These are phyloP conservation scores for Parmelia sp. DNA, from an alignment of 495 filamentous ascomycete species.

Conservation along the genomic window DNA sequence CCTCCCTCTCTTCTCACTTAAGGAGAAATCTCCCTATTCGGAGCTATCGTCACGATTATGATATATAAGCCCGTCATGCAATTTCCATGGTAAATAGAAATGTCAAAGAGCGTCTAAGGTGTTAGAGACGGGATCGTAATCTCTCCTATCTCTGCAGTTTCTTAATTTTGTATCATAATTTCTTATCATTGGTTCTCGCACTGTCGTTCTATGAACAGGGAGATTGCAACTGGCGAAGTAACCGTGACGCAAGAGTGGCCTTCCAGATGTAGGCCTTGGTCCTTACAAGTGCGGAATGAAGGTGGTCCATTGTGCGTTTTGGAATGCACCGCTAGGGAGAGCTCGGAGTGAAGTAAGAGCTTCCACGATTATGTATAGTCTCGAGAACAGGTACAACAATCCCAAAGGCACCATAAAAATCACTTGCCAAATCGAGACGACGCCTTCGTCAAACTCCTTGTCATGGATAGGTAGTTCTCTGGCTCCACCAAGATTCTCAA, in stretches of 20 bases:
- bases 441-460: background rate
- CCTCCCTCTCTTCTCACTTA: no score
- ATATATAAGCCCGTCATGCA: no score
- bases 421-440: background rate
- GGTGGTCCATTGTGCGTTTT: background rate
- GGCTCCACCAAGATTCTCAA: conserved; percentile 1
- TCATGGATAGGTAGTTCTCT: background rate
- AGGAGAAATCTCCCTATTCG: no score
- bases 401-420: background rate
- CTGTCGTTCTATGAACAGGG: no score
- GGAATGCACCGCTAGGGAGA: conserved; percentile 3
- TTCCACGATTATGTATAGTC: conserved; percentile 6
- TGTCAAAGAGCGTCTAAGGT: no score
- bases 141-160: no score
- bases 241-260: background rate
- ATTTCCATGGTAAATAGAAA: no score
- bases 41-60: no score
- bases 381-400: background rate
- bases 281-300: background rate
- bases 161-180: no score
- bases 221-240: background rate
- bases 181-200: no score
- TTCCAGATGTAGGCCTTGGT: background rate
- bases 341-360: conserved; percentile 9
- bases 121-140: no score